Evolutionary conservation across 108 stramenopile genomes (phyloP).

Genomic region (Skeletonema marinoi): DNA sequence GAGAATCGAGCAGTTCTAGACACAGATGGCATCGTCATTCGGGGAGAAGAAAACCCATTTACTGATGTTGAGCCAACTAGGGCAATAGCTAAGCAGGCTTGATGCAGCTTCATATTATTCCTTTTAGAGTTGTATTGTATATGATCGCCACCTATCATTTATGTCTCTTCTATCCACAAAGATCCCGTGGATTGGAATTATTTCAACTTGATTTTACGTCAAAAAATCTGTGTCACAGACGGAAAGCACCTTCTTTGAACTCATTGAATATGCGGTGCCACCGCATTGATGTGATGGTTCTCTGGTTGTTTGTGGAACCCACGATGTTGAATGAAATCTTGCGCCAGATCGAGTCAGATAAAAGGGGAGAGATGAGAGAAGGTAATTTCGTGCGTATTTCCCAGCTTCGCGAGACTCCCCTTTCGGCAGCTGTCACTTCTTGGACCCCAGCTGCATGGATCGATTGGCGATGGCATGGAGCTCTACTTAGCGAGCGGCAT

Average conservation of each 20-base stretch:
- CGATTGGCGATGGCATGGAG: too few relatives aligned
- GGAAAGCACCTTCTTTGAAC: background rate
- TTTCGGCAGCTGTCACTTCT: too few relatives aligned
- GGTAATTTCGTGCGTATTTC: background rate
- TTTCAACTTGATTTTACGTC: background rate
- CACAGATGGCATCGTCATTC: background rate
- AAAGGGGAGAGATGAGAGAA: background rate
- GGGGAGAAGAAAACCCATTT: conserved; percentile 22
- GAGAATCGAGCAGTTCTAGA: conserved; percentile 32
- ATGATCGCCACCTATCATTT: too few relatives aligned
- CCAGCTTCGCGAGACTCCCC: background rate
- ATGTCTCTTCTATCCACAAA: too few relatives aligned
- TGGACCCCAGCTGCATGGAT: too few relatives aligned
- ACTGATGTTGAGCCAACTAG: conserved; percentile 12
- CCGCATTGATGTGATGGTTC: too few relatives aligned
- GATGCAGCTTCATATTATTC: background rate
- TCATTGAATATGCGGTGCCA: background rate
- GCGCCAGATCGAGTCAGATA: too few relatives aligned
- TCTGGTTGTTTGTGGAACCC: background rate
- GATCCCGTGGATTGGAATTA: background rate
- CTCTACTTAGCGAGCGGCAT: too few relatives aligned
- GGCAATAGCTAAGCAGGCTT: conserved; percentile 6
- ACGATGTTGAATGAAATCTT: too few relatives aligned
- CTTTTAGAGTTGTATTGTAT: too few relatives aligned
- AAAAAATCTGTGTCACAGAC: background rate